Base-by-base conservation (phyloP, 331 rosid genomes). In the Malus hybrid region DNA sequence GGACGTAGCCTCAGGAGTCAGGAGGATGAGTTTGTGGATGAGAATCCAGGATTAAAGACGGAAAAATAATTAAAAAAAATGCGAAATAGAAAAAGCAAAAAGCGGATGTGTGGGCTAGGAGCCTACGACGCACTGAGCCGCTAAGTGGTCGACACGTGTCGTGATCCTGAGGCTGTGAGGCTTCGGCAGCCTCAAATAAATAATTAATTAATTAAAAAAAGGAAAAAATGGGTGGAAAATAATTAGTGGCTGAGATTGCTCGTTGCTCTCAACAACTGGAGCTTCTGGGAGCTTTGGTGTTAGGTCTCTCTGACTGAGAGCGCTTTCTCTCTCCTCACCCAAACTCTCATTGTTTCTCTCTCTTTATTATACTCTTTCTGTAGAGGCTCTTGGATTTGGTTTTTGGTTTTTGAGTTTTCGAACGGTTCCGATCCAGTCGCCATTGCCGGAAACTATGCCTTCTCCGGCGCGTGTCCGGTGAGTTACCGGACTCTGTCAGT, bases 211-310 rank as follows among this genome's bases (percentile, higher is more conserved):
- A 2, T n/a, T 34, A 46, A 73, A 68, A 77, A 80, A 57, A 59
- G 32, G 0, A 1, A 11, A 59, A 59, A 62, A 62, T 28, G 67
- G n/a, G 85, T 74, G 56, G 76, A 79, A 88, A 93, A 87, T 83
- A 69, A 20, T 93, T 93, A 75, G 97, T 93, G 98, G 98, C 96
- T 91, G 91, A 89, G 92, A 91, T 85, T 88, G 82, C 86, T 86
- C 83, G 81, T 57, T 56, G 77, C 74, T 55, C 56, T 22, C 65
- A 50, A 32, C 34, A 70, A 64, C 87, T 67, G 77, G 73, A 71
- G 75, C 77, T 77, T 79, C 75, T 70, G 77, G 61, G 61, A 28
- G 19, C 19, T 20, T 59, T 65, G 16, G 57, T 5, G 34, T 71
- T 69, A 46, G 77, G 83, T 79, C 73, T 66, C 65, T 60, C 31